Base-by-base conservation (phyloP, 176 grass and related monocot genomes). In the Tillandsia leiboldiana region DNA sequence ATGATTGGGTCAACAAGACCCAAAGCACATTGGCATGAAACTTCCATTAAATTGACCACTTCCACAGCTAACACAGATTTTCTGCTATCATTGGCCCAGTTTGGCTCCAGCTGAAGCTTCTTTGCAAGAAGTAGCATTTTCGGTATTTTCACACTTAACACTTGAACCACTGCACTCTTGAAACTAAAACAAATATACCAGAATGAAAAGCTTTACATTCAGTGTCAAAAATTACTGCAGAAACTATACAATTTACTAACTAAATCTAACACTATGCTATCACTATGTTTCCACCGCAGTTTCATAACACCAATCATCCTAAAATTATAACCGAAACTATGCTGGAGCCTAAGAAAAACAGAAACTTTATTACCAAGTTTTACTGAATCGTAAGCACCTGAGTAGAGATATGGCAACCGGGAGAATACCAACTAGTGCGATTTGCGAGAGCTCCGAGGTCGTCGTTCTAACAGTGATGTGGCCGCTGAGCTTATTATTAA, bases 401-500 rank as follows among this genome's bases (percentile, higher is more conserved):
- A 82, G 72, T 48, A 99, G 72, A 6, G 84, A 90, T 28, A 87
- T 68, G 50, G 65, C 26, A 71, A 92, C 67, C 26, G 95, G 90
- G 22, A 99, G 15, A 4, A 99, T 73, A 70, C 84, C 95, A 73
- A 94, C 4, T 13, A 99, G 63, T 17, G 87, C 95, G 1, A 99
- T 85, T 62, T 99, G 95, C 17, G 90, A 81, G 24, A 93, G 87
- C 33, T 99, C 95, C 0, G 89, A 90, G n/a, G 95, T 90, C 59
- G 90, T 99, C 62, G 95, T 94, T 69, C 78, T 83, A 63, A 94
- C 58, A 3, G 90, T 82, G 49, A 99, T 74, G 56, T 99, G 95
- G 17, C 95, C 95, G 1, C 73, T 90, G 23, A 90, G 77, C 70
- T 93, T 99, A 77, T 90, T 94, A 65, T 88, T 99, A 63, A 99